Evolutionary conservation across 148 eudicot species (phyloP).

Genomic region (Camellia japonica): DNA sequence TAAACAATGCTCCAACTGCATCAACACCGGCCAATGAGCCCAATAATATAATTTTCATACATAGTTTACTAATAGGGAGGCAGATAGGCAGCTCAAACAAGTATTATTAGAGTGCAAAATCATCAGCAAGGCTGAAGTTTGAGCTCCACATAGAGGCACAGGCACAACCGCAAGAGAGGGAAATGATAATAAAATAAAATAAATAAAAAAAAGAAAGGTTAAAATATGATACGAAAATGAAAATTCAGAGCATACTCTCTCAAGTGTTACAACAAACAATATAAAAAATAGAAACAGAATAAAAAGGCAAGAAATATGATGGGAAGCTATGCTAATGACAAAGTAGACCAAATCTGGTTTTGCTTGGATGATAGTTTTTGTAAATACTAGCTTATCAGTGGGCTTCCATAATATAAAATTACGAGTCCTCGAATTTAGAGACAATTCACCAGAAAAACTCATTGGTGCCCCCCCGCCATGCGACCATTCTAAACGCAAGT

Average conservation of each 20-base stretch:
- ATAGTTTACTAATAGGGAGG: no score
- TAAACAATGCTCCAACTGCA: slow-evolving; percentile 79
- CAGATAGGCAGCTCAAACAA: no score
- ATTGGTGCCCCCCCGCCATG: background rate
- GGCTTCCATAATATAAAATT: background rate
- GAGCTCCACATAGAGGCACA: no score
- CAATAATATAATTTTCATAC: slow-evolving; percentile 37
- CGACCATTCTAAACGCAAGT: no score
- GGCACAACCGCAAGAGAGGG: background rate
- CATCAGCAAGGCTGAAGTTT: no score
- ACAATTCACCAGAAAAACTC: background rate
- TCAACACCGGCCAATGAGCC: slow-evolving; percentile 78
- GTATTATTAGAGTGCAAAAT: no score
- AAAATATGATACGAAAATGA: background rate
- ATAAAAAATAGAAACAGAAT: background rate
- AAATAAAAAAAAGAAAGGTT: background rate
- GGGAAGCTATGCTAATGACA: slow-evolving; percentile 55
- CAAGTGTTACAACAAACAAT: background rate
- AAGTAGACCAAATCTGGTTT: slow-evolving; percentile 93
- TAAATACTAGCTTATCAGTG: slow-evolving; percentile 65
- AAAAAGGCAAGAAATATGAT: background rate
- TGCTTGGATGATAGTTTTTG: slow-evolving; percentile 92
- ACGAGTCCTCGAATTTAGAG: slow-evolving; percentile 28
- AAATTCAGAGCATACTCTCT: background rate
- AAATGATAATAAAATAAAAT: no score